phyloP scores from a whole-genome alignment of 495 filamentous ascomycete species.

The Hyaloscypha finlandica region DNA sequence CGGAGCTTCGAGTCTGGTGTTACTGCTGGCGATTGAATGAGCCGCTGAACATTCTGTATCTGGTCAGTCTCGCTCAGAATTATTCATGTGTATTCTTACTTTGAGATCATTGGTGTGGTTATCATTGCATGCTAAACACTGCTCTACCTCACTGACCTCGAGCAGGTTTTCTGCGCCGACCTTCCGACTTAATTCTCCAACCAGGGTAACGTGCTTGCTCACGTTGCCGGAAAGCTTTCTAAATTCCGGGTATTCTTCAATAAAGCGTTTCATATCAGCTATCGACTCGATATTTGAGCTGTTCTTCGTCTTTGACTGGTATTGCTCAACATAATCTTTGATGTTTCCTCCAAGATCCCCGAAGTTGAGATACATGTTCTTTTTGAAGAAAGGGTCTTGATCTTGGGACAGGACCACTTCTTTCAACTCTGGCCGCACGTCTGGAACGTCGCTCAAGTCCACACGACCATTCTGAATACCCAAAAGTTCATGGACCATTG shows the following conservation, averaged over 20 bases:
- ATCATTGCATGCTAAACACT: constrained; percentile 95
- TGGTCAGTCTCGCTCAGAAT: constrained; percentile 22
- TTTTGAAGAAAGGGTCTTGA: constrained; percentile 99
- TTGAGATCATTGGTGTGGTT: constrained; percentile 87
- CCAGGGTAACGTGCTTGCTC: constrained; percentile 95
- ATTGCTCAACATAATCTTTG: constrained; percentile 98
- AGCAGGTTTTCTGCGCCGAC: constrained; percentile 83
- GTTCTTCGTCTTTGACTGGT: constrained; percentile 90
- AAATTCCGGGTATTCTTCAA: constrained; percentile 98
- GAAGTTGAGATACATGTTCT: constrained; percentile 99
- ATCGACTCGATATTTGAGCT: constrained; percentile 96
- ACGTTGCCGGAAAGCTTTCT: constrained; percentile 95
- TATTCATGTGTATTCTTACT: constrained; percentile 44
- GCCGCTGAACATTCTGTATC: constrained; percentile 73
- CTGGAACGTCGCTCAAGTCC: constrained; percentile 82
- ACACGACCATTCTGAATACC: constrained; percentile 93
- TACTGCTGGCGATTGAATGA: constrained; percentile 76
- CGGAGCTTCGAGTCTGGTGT: constrained; percentile 79
- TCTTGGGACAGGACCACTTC: constrained; percentile 97
- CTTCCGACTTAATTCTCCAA: constrained; percentile 85
- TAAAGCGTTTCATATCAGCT: constrained; percentile 97
- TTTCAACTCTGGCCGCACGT: constrained; percentile 85
- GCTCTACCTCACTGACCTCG: constrained; percentile 94
- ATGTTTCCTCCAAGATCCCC: constrained; percentile 96
- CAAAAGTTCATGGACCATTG: constrained; percentile 96